Base-by-base conservation (phyloP, 768 basidiomycete genomes). In the Gyrodon lividus region DNA sequence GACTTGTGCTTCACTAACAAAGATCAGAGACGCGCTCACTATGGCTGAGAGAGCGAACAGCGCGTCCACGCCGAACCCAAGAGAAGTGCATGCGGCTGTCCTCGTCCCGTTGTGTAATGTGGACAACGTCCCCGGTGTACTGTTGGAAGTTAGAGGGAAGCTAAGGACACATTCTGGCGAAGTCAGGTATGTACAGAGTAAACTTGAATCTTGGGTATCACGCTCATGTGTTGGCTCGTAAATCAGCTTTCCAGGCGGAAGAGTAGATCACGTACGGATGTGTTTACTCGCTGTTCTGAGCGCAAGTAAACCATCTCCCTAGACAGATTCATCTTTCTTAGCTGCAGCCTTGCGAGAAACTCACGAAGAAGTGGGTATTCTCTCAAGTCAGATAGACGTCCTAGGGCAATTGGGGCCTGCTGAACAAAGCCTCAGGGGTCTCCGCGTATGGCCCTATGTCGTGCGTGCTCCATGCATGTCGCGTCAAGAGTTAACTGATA, bases 81-180 rank as follows among this genome's bases (percentile, higher is more conserved):
- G 54, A 19, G 73, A 76, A 56, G 59, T 64, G 31, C 77, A 81
- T 59, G 89, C 89, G 9, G 86, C 86, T 4, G 84, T 92, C 22
- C 71, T 91, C 45, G 79, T 92, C 56, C 87, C 88, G 0, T 72
- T 91, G 45, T 91, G 89, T 69, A 91, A 92, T 60, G 83, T 91
- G 17, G 71, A 77, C 28, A 74, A 76, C 45, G 71, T 72, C 13
- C 86, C 89, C 0, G 83, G 87, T 6, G 77, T 92, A 17, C 64
- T 92, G 42, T 75, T 90, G 14, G 85, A 91, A 66, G 80, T 91
- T 28, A 76, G 89, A 57, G 80, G 81, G 59, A 68, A 78, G 35
- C 68, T 86, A 45, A 74, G 87, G 58, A 77, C 74, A 26, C 89
- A 91, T 67, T 84, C 88, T 0, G 89, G 89, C n/a, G 87, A 91